These are phyloP conservation scores for Earliella scabrosa DNA, from an alignment of 1,284 basidiomycete species.

Conservation along the genomic window DNA sequence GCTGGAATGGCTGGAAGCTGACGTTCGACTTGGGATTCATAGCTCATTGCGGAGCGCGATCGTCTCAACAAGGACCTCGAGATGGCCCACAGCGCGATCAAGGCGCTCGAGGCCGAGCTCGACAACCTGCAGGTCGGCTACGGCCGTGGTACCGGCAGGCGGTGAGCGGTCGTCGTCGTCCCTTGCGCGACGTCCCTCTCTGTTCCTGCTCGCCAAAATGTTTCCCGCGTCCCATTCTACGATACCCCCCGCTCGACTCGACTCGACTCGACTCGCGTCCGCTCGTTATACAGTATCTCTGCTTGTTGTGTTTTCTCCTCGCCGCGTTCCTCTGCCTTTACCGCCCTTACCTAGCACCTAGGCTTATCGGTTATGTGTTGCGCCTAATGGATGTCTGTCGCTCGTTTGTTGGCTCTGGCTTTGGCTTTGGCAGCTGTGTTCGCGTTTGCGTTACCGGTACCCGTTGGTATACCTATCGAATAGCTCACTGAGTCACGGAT, in stretches of 20 bases:
- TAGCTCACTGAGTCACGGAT: neutral
- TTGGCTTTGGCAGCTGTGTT: neutral
- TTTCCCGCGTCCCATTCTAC: conserved; percentile 9
- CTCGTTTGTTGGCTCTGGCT: neutral
- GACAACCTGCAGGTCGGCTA: conserved; percentile 90
- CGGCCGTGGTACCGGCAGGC: conserved; percentile 72
- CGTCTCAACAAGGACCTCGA: conserved; percentile 97
- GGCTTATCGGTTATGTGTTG: neutral
- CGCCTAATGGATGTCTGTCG: conserved; percentile 2
- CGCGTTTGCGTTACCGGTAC: no score
- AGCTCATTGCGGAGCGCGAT: conserved; percentile 97
- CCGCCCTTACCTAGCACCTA: neutral
- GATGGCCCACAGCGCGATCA: conserved; percentile 90
- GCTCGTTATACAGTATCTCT: conserved; percentile 21
- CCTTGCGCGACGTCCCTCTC: neutral
- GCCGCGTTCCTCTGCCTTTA: neutral
- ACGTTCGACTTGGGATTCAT: conserved; percentile 13
- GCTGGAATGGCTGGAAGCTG: no score
- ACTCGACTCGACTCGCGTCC: conserved; percentile 16
- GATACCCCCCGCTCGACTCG: conserved; percentile 15
- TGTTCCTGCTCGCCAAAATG: conserved; percentile 7
- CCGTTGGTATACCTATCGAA: neutral
- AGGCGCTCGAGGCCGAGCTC: conserved; percentile 86
- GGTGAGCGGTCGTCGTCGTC: conserved; percentile 40
- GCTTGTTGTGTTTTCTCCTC: conserved; percentile 15